phyloP scores from a whole-genome alignment of 2,329 filamentous ascomycete genomes.

The Penicillium sp. region DNA sequence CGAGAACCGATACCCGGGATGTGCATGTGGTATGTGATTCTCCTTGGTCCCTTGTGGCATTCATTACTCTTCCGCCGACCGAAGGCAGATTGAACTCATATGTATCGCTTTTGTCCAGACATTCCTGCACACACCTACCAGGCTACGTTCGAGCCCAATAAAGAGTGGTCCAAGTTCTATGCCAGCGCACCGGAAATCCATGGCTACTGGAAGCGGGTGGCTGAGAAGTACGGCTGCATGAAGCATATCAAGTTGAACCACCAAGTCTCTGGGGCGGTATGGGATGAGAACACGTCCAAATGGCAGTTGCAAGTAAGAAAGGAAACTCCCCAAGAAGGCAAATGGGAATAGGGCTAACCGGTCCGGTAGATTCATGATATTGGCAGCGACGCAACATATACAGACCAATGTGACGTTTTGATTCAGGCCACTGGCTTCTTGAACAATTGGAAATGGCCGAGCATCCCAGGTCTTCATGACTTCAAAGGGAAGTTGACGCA shows the following conservation, averaged over 20 bases:
- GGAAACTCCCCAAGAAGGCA: no score
- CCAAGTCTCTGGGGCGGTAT: conserved; percentile 44
- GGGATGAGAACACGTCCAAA: conserved; percentile 40
- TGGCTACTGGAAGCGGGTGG: conserved; percentile 49
- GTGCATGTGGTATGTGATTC: conserved; percentile 32
- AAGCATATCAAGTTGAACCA: conserved; percentile 50
- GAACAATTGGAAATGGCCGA: conserved; percentile 47
- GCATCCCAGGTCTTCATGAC: conserved; percentile 46
- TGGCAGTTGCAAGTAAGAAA: conserved; percentile 29
- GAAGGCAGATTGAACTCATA: no score
- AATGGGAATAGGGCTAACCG: no score
- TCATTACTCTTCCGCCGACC: no score
- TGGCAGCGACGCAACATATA: conserved; percentile 17
- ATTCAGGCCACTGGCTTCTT: conserved; percentile 42
- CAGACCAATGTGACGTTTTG: conserved; percentile 35
- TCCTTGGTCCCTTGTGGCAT: not conserved
- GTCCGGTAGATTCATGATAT: conserved; percentile 30
- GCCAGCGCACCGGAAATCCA: conserved; percentile 50
- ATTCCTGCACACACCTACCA: conserved; percentile 51
- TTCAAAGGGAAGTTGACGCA: conserved; percentile 50
- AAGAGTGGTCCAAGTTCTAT: conserved; percentile 51
- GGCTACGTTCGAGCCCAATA: conserved; percentile 51
- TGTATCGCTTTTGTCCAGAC: no score
- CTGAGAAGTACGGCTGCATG: conserved; percentile 45
- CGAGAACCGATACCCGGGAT: conserved; percentile 39